Base-by-base conservation (phyloP, 2,329 filamentous ascomycete species). In the Fusarium xyrophilum region DNA sequence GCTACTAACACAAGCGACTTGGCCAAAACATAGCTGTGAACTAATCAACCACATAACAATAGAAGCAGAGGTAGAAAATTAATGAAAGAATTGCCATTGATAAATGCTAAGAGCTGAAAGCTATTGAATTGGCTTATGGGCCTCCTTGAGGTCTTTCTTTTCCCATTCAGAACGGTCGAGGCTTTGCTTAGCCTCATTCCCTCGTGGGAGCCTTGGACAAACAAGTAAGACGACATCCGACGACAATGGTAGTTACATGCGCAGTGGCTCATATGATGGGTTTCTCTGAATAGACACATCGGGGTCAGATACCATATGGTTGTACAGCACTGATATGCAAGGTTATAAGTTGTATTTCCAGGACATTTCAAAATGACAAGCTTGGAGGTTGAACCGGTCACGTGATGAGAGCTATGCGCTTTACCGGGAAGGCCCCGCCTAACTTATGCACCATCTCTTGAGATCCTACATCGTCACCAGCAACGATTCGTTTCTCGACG, bases 131-230 rank as follows among this genome's bases (percentile, higher is more conserved):
- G 36, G 19, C 27, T 42, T 50, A 59, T 39, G 38, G 32, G 39
- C 52, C 33, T 46, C 33, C 46, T 40, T 12, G 28, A 42, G 47
- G 57, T 53, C 55, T 33, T 64, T 53, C 55, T 33, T 64, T 67
- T 55, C 51, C 50, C 28, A 40, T 21, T 56, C 28, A 33, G 28
- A 56, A 58, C 28, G 68, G 55, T 61, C 62, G 55, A 64, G 68
- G 42, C 65, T 52, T 50, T 64, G 47, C 69, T 67, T 69, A 70
- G 65, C 68, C 69, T 71, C 63, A 58, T 54, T 54, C 19, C 38
- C 21, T 46, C n/a, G 33, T 40, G 48, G 36, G 65, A 69, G 61
- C 67, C 52, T 65, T 57, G n/a, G 23, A 58, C 43, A 13, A 42
- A 58, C 43, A 13, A 42, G 57, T 40, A 32, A 51, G 35, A 62